Evolutionary conservation across 2,329 filamentous ascomycete species (phyloP).

Genomic region (Pseudonectria buxi): DNA sequence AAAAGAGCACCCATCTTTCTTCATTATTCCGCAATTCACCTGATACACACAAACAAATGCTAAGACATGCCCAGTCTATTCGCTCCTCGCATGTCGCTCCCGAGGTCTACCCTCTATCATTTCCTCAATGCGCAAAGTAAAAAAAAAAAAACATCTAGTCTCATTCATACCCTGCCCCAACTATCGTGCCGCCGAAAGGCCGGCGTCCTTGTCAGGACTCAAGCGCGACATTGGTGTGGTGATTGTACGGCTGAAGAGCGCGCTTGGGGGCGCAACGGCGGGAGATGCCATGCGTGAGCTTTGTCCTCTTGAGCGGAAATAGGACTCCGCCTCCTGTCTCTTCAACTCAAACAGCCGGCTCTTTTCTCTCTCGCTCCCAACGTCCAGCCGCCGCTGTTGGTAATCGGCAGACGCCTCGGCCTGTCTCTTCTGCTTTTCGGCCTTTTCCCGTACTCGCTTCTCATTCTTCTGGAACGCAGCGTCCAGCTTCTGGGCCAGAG

Average conservation of each 20-base stretch:
- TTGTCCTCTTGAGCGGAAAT: slow-evolving; percentile 25
- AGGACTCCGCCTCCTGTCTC: slow-evolving; percentile 39
- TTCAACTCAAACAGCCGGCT: slow-evolving; percentile 44
- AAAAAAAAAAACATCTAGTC: too few relatives aligned
- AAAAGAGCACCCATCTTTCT: too few relatives aligned
- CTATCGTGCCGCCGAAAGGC: slow-evolving; percentile 5
- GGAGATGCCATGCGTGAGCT: slow-evolving; percentile 25
- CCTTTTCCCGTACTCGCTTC: slow-evolving; percentile 34
- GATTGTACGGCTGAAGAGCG: slow-evolving; percentile 9
- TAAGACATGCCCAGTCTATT: too few relatives aligned
- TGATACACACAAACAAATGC: too few relatives aligned
- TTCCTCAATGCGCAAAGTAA: too few relatives aligned
- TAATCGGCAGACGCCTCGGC: slow-evolving; percentile 40
- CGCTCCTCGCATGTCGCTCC: too few relatives aligned
- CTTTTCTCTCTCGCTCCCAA: slow-evolving; percentile 42
- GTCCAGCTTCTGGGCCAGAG: slow-evolving; percentile 41
- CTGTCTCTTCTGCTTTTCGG: slow-evolving; percentile 34
- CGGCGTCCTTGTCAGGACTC: slow-evolving; percentile 16
- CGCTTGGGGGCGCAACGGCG: slow-evolving; percentile 16
- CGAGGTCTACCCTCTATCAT: too few relatives aligned
- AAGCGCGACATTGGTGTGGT: slow-evolving; percentile 13
- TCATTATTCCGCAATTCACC: too few relatives aligned
- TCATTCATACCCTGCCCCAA: too few relatives aligned
- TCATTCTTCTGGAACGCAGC: slow-evolving; percentile 40
- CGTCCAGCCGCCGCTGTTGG: slow-evolving; percentile 31